A percentile compares a stretch with the other conserved stretches of the same genome.
Evolutionary conservation across 2,329 filamentous ascomycete genomes (phyloP).

Genomic region (Aspergillus pseudotamarii): DNA sequence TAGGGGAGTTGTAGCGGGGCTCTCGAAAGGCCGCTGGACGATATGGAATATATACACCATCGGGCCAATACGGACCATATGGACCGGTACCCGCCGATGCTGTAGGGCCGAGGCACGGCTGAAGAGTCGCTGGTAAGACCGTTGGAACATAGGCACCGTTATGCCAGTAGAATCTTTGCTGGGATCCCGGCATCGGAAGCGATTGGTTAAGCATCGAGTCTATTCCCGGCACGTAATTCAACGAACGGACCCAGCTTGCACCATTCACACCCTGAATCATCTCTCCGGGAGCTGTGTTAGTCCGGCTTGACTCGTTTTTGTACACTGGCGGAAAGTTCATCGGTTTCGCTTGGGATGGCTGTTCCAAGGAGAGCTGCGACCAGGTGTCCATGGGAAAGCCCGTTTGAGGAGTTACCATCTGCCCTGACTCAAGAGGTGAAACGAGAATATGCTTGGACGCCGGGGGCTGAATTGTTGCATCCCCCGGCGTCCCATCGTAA

Average conservation of each 20-base stretch:
- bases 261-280: slow-evolving; percentile 37
- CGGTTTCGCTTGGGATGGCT: slow-evolving; percentile 31
- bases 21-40: slow-evolving; percentile 61
- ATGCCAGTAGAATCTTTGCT: slow-evolving; percentile 46
- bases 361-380: slow-evolving; percentile 34
- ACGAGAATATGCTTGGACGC: slow-evolving; percentile 82
- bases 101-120: slow-evolving; percentile 60
- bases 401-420: slow-evolving; percentile 35
- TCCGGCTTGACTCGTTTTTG: slow-evolving; percentile 36
- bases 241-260: slow-evolving; percentile 45
- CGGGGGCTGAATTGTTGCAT: slow-evolving; percentile 72
- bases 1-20: slow-evolving; percentile 46
- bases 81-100: slow-evolving; percentile 59
- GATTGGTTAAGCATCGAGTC: slow-evolving; percentile 66
- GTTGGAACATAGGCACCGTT: slow-evolving; percentile 58
- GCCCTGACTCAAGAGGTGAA: slow-evolving; percentile 55
- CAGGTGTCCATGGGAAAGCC: slow-evolving; percentile 37
- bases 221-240: slow-evolving; percentile 54
- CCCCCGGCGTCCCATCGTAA: slow-evolving; percentile 81
- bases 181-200: slow-evolving; percentile 44
- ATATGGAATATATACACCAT: slow-evolving; percentile 64
- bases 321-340: slow-evolving; percentile 44
- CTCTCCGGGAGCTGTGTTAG: slow-evolving; percentile 32
- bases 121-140: slow-evolving; percentile 61
- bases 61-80: slow-evolving; percentile 66